Percentiles rank a stretch among this genome's conserved stretches.
phyloP scores from a whole-genome alignment of 2,329 filamentous ascomycete species.

The Huntiella bhutanensis region DNA sequence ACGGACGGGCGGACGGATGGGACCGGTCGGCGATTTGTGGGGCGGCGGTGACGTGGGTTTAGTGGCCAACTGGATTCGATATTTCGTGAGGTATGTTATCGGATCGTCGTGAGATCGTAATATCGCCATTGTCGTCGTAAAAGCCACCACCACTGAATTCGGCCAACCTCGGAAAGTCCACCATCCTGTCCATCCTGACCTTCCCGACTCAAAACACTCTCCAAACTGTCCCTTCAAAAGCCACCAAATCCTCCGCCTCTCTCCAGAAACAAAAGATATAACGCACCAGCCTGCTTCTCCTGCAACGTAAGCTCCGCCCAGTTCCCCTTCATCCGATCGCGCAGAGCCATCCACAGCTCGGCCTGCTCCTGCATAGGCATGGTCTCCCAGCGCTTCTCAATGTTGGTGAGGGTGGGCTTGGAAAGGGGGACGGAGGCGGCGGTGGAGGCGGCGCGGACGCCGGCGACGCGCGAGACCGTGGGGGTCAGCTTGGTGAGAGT shows the following conservation, averaged over 20 bases:
- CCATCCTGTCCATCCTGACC: not conserved
- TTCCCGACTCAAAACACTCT: not conserved
- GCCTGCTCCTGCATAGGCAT: conserved; percentile 99
- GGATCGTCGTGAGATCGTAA: too few species aligned
- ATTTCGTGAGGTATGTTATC: too few species aligned
- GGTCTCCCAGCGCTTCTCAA: conserved; percentile 97
- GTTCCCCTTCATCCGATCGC: conserved; percentile 96
- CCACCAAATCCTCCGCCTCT: not conserved
- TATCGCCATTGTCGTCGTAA: too few species aligned
- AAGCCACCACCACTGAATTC: too few species aligned
- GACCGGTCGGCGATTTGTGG: not conserved
- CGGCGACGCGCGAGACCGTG: conserved; percentile 24
- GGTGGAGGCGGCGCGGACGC: conserved; percentile 27
- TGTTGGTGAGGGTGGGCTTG: conserved; percentile 91
- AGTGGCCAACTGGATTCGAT: too few species aligned
- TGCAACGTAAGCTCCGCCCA: conserved; percentile 89
- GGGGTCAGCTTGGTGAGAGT: conserved; percentile 29
- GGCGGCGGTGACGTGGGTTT: too few species aligned
- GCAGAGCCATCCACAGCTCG: conserved; percentile 93
- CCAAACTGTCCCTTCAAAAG: not conserved
- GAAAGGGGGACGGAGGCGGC: conserved; percentile 71
- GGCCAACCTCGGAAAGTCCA: too few species aligned
- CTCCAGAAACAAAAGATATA: conserved; percentile 3
- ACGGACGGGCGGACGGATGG: not conserved
- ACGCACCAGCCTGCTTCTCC: conserved; percentile 98